These are phyloP conservation scores for Alternaria gansuensis DNA, from an alignment of 2,329 filamentous ascomycete species.

Conservation along the genomic window DNA sequence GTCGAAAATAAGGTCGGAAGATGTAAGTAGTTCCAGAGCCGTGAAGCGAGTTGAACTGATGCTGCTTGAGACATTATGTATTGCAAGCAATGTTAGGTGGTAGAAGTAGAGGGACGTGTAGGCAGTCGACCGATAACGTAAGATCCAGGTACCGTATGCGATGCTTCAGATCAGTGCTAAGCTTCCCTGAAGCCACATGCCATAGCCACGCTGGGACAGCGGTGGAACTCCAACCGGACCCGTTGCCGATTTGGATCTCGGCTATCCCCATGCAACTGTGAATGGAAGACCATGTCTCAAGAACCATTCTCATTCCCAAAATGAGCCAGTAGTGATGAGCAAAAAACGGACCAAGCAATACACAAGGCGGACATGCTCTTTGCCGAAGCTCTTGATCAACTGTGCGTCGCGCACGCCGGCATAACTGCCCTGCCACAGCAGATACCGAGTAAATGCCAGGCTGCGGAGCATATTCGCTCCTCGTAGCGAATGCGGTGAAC, in stretches of 20 bases:
- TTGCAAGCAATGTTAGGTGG: constrained; percentile 3
- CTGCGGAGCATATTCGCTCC: constrained; percentile 13
- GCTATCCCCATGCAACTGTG: not conserved
- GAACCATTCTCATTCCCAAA: constrained; percentile 11
- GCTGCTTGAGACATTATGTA: constrained; percentile 14
- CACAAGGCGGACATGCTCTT: not conserved
- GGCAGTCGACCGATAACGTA: constrained; percentile 13
- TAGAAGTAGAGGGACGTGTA: constrained; percentile 3
- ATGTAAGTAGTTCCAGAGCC: not conserved
- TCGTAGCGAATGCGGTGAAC: constrained; percentile 11
- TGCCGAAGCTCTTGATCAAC: constrained; percentile 1
- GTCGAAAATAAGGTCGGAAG: not conserved
- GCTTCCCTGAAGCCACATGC: constrained; percentile 17
- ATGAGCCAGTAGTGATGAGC: constrained; percentile 16
- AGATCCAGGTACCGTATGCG: constrained; percentile 24
- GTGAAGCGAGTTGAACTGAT: constrained; percentile 1
- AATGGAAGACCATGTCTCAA: constrained; percentile 6
- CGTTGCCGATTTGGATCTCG: constrained; percentile 5
- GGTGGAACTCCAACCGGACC: constrained; percentile 7
- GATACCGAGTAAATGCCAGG: constrained; percentile 8
- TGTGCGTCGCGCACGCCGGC: constrained; percentile 20
- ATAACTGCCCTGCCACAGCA: constrained; percentile 12
- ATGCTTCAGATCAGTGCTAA: constrained; percentile 11
- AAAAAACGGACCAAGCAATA: constrained; percentile 5
- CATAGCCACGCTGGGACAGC: constrained; percentile 23